phyloP scores from a whole-genome alignment of 352 stramenopile genomes.

The Globisporangium ultimum region DNA sequence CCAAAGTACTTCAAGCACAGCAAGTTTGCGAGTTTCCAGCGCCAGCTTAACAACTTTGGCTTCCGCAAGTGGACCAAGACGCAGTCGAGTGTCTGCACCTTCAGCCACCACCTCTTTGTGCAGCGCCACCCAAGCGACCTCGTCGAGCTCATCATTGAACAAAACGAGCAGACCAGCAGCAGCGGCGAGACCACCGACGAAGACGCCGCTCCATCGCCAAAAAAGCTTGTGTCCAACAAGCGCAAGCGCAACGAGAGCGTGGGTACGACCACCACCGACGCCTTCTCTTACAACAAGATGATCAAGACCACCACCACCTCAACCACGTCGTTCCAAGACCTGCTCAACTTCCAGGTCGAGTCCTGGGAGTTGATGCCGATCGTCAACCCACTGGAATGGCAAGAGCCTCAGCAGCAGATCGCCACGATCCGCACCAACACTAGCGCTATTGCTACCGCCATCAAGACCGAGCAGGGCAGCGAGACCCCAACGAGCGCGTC shows the following conservation, averaged over 20 bases:
- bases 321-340: neutral
- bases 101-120: constrained; percentile 68
- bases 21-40: constrained; percentile 72
- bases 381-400: constrained; percentile 19
- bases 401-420: neutral
- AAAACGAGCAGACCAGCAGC: neutral
- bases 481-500: constrained; percentile 21
- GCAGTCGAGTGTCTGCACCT: constrained; percentile 74
- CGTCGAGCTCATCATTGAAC: neutral
- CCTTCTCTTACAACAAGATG: neutral
- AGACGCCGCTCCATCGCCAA: neutral
- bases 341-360: constrained; percentile 24
- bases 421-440: neutral
- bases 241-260: neutral
- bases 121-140: constrained; percentile 33
- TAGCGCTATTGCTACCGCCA: constrained; percentile 4
- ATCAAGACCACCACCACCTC: neutral
- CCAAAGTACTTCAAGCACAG: constrained; percentile 94
- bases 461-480: constrained; percentile 22
- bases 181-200: neutral
- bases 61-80: constrained; percentile 16
- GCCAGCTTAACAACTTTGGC: too few species aligned
- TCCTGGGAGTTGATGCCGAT: constrained; percentile 20
- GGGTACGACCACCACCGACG: neutral
- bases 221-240: neutral